Evolutionary conservation across 768 basidiomycete genomes (phyloP), one percentile per base, ranked within the genome.

Genomic region (Mycena alexandri): DNA sequence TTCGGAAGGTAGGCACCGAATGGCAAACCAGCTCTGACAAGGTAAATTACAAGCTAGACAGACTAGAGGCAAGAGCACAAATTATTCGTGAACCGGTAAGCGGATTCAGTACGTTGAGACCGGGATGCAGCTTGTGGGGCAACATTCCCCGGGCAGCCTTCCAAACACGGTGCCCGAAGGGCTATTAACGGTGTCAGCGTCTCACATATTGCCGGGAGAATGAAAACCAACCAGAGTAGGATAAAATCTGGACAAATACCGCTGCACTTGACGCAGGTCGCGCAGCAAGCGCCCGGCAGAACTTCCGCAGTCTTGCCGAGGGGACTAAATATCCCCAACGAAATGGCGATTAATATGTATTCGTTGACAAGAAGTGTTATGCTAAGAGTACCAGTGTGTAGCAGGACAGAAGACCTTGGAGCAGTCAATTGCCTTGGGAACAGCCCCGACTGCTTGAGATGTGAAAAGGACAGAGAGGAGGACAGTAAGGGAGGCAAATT

Each of bases 41-140:
- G n/a, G n/a, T n/a, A n/a, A n/a, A n/a, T n/a, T n/a, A n/a, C n/a
- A n/a, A n/a, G n/a, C n/a, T n/a, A n/a, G n/a, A n/a, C n/a, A n/a
- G n/a, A n/a, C n/a, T n/a, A n/a, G n/a, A n/a, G n/a, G n/a, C n/a
- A n/a, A n/a, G n/a, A n/a, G n/a, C n/a, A n/a, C n/a, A n/a, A n/a
- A n/a, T n/a, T n/a, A n/a, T n/a, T n/a, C n/a, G n/a, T n/a, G n/a
- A n/a, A n/a, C n/a, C n/a, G n/a, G 58, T 59, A 48, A 59, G 58
- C 58, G 46, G 58, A 59, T 48, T 59, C n/a, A n/a, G n/a, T n/a
- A n/a, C n/a, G n/a, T n/a, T n/a, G n/a, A n/a, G n/a, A n/a, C n/a
- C n/a, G n/a, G 58, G 58, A 59, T 59, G 58, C 58, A 59, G 58
- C 58, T 59, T 60, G 59, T 60, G 59, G 59, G 47, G 59, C 59